These are phyloP conservation scores for Triticum dicoccoides DNA, from an alignment of 176 grass and related monocot genomes.

Conservation along the genomic window DNA sequence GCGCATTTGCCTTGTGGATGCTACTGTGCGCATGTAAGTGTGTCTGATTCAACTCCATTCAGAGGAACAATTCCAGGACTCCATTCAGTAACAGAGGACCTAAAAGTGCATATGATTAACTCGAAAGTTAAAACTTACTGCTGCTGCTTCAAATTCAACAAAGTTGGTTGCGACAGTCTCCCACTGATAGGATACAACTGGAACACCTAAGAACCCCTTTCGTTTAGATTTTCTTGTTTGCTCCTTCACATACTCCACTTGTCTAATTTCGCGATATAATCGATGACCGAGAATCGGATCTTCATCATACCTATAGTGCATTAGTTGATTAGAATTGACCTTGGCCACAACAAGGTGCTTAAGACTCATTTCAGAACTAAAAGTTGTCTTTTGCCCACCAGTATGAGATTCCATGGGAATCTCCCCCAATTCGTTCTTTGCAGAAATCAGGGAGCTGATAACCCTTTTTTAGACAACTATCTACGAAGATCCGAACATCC, in stretches of 20 bases:
- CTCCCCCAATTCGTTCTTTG: constrained; percentile 84
- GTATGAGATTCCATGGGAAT: constrained; percentile 90
- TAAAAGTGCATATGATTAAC: constrained; percentile 13
- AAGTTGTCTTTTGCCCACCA: constrained; percentile 56
- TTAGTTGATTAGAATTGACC: constrained; percentile 29
- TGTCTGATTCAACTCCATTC: background rate
- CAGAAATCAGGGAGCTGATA: constrained; percentile 64
- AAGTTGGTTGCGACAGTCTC: constrained; percentile 89
- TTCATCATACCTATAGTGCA: constrained; percentile 76
- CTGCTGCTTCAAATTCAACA: constrained; percentile 75
- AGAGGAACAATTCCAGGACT: constrained; percentile 8
- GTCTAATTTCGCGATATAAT: constrained; percentile 90
- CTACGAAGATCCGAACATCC: constrained; percentile 84
- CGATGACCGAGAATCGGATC: constrained; percentile 84
- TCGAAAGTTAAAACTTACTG: constrained; percentile 84
- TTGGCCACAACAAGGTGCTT: constrained; percentile 1
- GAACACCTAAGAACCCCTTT: constrained; percentile 44
- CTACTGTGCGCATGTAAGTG: background rate
- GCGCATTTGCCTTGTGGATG: background rate
- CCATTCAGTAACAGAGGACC: background rate
- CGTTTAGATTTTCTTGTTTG: constrained; percentile 50
- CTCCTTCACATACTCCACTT: constrained; percentile 53
- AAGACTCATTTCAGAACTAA: background rate
- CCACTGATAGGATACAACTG: constrained; percentile 75
- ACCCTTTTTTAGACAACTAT: constrained; percentile 77